Evolutionary conservation across 306 rosid species (phyloP), one percentile per base, ranked within the genome.

Genomic region (Vicia villosa): DNA sequence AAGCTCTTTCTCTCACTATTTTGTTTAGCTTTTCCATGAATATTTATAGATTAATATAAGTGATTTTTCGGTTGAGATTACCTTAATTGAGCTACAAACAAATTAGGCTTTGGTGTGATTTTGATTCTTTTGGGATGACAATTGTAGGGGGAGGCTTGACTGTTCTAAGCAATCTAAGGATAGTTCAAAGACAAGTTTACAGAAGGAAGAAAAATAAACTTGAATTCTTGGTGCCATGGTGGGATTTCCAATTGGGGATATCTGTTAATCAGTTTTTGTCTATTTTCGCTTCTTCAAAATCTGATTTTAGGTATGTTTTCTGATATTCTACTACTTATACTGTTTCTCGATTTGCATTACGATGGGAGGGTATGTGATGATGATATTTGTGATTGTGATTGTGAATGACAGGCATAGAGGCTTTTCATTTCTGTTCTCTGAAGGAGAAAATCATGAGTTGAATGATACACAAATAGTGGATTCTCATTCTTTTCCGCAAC

Each of bases 191-290:
- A 85, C 96, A 95, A 82, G 93, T 78, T 50, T 81, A 85, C 84
- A 80, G 87, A 75, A 89, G 83, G 74, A 95, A 87, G 83, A 84
- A 91, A 58, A 85, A 87, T 72, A 87, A 89, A 80, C 86, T 95
- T 28, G 97, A 95, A 75, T 80, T 89, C 88, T 81, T 95, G 49
- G 85, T 95, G 66, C 99, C 99, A 10, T 91, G 99, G 99, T 95
- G 99, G 99, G 99, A 95, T 80, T 84, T 87, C 43, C 97, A 91
- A 80, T 79, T 91, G 84, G 99, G 97, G 0, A 79, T 91, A 73
- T 89, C 99, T 49, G 99, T 95, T 4, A 89, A 89, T 78, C 97
- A 91, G 74, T 95, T 95, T 66, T 68, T 95, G 40, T 91, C 96
- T n/a, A 74, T 86, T 69, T 95, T 95, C 65, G 93, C 97, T 68